Conservation (phyloP, 768 basidiomycete species). For the Mycena crocata region DNA sequence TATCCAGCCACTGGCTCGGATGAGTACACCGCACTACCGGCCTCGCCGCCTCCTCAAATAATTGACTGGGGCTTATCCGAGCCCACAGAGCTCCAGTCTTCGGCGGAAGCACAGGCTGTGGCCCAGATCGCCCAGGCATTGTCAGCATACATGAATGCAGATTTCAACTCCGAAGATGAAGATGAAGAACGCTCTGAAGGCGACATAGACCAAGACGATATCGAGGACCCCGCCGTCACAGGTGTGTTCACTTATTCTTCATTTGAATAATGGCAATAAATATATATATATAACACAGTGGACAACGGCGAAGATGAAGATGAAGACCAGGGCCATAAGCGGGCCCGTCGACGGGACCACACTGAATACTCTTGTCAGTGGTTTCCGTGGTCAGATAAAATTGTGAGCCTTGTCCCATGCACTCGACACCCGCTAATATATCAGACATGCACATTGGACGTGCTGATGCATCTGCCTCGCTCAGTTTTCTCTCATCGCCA, state of each 20-base stretch:
- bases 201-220: not conserved
- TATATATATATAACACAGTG: not conserved
- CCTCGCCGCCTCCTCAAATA: not conserved
- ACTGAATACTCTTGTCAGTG: not conserved
- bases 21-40: too few species aligned
- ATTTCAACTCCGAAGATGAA: not conserved
- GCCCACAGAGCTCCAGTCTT: not conserved
- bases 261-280: not conserved
- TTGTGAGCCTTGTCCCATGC: too few species aligned
- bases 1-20: too few species aligned
- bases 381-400: conserved; percentile 8
- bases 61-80: conserved; percentile 8
- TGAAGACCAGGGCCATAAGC: not conserved
- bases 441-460: not conserved
- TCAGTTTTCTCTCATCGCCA: conserved; percentile 30
- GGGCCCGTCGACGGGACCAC: not conserved
- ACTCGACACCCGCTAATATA: too few species aligned
- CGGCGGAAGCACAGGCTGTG: not conserved
- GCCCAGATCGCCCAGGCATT: not conserved
- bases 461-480: conserved; percentile 2
- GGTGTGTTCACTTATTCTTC: not conserved
- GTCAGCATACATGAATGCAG: not conserved
- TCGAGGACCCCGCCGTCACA: not conserved
- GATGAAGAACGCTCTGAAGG: not conserved
- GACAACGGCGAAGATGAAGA: conserved; percentile 9